phyloP scores from a whole-genome alignment of 2,329 filamentous ascomycete genomes.

The Pyricularia sp. region DNA sequence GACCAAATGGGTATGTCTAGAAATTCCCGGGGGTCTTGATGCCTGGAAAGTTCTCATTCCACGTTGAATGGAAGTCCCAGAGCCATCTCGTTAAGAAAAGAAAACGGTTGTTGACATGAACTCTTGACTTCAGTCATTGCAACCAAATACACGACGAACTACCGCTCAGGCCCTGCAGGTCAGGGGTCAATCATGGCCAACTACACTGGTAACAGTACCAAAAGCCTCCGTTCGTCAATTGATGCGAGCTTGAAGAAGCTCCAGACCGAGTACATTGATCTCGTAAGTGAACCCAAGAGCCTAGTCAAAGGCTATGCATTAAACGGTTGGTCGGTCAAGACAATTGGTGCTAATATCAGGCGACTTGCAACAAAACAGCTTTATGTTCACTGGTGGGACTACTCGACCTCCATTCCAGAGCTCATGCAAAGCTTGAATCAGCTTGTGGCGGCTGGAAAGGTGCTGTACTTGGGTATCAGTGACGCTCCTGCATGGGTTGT shows the following conservation, averaged over 20 bases:
- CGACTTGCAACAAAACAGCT: constrained; percentile 16
- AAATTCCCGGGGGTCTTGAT: neutral
- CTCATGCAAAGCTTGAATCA: constrained; percentile 50
- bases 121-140: constrained; percentile 42
- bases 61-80: constrained; percentile 7
- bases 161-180: constrained; percentile 25
- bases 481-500: constrained; percentile 51
- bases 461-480: constrained; percentile 48
- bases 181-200: constrained; percentile 38
- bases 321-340: too few species aligned
- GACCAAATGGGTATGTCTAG: constrained; percentile 47
- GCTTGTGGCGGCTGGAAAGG: constrained; percentile 41
- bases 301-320: neutral
- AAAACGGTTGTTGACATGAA: neutral
- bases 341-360: neutral
- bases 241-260: constrained; percentile 49
- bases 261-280: constrained; percentile 60
- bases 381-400: constrained; percentile 49
- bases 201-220: constrained; percentile 49
- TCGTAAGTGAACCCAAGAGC: constrained; percentile 27
- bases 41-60: neutral
- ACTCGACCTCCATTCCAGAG: constrained; percentile 42
- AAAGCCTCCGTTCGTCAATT: constrained; percentile 48
- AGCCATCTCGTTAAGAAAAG: neutral
- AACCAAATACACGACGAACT: constrained; percentile 59